phyloP scores from a whole-genome alignment of 2,329 filamentous ascomycete species.

The Sclerotinia trifoliorum region DNA sequence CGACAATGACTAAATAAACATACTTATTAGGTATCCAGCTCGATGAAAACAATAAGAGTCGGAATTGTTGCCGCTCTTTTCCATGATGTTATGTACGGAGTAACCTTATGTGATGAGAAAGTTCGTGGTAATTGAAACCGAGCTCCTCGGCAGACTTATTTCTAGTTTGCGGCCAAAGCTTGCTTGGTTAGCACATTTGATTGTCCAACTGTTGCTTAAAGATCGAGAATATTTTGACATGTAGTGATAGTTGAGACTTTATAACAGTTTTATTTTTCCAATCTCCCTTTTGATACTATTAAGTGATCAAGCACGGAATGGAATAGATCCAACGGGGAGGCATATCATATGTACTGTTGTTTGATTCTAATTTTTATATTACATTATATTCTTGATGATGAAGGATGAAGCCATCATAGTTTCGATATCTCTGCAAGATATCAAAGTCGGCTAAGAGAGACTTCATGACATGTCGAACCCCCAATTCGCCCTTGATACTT shows the following conservation, averaged over 20 bases:
- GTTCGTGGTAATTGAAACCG: constrained; percentile 19
- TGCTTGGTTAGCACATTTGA: neutral
- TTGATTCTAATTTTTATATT: neutral
- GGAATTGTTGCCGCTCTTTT: neutral
- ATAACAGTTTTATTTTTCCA: neutral
- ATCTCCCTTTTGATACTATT: neutral
- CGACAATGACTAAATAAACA: neutral
- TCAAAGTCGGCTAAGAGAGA: constrained; percentile 61
- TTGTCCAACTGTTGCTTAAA: neutral
- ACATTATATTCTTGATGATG: neutral
- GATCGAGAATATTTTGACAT: neutral
- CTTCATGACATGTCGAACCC: constrained; percentile 61
- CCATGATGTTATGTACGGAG: neutral
- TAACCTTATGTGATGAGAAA: neutral
- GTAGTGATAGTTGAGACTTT: neutral
- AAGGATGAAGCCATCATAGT: constrained; percentile 15
- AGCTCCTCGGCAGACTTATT: constrained; percentile 3
- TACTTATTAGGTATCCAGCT: neutral
- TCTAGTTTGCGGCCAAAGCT: neutral
- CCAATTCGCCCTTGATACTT: constrained; percentile 58
- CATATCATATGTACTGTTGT: neutral
- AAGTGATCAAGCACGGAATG: too few species aligned
- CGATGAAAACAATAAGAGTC: neutral
- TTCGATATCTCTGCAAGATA: constrained; percentile 46
- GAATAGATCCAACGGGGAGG: neutral